Conservation (phyloP, 495 filamentous ascomycete genomes). For the Hypoxylon lienhwacheense region DNA sequence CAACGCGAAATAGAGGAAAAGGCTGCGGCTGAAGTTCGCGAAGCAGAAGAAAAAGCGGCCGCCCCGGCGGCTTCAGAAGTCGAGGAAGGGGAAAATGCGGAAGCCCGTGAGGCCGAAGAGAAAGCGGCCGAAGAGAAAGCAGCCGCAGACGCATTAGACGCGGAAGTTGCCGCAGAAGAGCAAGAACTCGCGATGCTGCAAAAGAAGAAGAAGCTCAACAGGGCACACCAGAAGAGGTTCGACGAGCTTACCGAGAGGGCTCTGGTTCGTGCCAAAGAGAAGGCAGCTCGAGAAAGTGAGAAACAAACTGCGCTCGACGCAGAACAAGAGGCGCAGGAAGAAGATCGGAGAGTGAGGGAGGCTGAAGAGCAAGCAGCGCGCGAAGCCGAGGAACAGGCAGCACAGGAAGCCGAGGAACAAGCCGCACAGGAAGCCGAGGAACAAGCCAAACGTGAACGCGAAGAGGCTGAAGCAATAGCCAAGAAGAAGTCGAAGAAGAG, state of each 20-base stretch:
- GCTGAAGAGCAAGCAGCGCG: constrained; percentile 39
- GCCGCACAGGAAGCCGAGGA: constrained; percentile 35
- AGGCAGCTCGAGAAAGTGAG: constrained; percentile 38
- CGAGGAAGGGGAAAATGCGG: no score
- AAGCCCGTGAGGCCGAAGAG: constrained; percentile 23
- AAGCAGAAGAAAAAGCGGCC: constrained; percentile 22
- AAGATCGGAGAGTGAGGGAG: constrained; percentile 30
- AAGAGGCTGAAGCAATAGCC: constrained; percentile 41
- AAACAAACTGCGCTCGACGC: constrained; percentile 20
- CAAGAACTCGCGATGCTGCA: constrained; percentile 24
- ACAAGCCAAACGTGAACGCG: constrained; percentile 30
- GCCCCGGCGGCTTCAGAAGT: no score
- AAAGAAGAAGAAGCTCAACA: constrained; percentile 38
- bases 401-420: constrained; percentile 18
- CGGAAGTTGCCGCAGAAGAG: constrained; percentile 36
- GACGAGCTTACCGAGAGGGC: constrained; percentile 45
- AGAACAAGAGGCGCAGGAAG: constrained; percentile 3
- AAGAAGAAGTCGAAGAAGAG: constrained; percentile 50
- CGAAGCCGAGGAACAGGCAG: constrained; percentile 42
- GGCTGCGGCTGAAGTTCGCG: constrained; percentile 26
- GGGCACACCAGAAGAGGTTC: constrained; percentile 42
- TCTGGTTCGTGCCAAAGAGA: constrained; percentile 33
- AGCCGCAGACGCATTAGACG: constrained; percentile 30
- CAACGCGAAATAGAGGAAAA: constrained; percentile 29
- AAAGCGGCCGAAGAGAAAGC: constrained; percentile 26